These are phyloP conservation scores for Chlamydomonas sphaeroides DNA, from an alignment of 139 green algal species.

Conservation along the genomic window DNA sequence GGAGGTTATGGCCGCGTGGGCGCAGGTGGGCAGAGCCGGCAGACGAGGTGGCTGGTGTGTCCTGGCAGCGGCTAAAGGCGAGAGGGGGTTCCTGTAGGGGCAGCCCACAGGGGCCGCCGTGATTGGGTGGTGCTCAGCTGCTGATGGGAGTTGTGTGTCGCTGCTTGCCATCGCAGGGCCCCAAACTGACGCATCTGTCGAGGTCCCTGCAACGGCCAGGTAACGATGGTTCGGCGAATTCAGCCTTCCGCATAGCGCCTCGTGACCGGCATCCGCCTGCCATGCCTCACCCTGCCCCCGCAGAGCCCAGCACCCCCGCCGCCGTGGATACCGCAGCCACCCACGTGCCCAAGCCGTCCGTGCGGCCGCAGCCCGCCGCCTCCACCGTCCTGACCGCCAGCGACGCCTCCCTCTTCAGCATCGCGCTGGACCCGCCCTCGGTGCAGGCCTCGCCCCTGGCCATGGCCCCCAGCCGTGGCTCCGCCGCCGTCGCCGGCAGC, in stretches of 20 bases:
- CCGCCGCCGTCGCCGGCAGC: not conserved
- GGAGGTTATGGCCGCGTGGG: conserved; percentile 16
- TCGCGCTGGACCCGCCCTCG: not conserved
- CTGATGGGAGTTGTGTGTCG: not conserved
- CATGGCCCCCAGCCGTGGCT: not conserved
- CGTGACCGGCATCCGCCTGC: too few relatives aligned
- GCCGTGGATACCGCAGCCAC: not conserved
- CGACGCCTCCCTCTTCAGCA: conserved; percentile 33
- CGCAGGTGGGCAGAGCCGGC: conserved; percentile 23
- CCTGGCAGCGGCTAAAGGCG: too few relatives aligned
- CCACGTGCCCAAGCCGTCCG: too few relatives aligned
- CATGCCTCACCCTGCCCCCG: too few relatives aligned
- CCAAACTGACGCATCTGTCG: conserved; percentile 16
- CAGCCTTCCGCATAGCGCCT: too few relatives aligned
- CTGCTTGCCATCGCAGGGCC: conserved; percentile 1
- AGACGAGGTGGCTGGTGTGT: too few relatives aligned
- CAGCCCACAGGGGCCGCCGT: too few relatives aligned
- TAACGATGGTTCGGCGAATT: too few relatives aligned
- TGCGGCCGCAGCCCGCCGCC: not conserved
- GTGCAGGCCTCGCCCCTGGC: not conserved
- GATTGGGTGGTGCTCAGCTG: too few relatives aligned
- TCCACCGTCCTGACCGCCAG: not conserved
- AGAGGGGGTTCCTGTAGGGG: too few relatives aligned
- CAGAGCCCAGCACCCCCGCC: too few relatives aligned
- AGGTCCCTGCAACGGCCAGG: not conserved